Conservation (phyloP, 495 filamentous ascomycete genomes). For the Penicillium samsonianum region DNA sequence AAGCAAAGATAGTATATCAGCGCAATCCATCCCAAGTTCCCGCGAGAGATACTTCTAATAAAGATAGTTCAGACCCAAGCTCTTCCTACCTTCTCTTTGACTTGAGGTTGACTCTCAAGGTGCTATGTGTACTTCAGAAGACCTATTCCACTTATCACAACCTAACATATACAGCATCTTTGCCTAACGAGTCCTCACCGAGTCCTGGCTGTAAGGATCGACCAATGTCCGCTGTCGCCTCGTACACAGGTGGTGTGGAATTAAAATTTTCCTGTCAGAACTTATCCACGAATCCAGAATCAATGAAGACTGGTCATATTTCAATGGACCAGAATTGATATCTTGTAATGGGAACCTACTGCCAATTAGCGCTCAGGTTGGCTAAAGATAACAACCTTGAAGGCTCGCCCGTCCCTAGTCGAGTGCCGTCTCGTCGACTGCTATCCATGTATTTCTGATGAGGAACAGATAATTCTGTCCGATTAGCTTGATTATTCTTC, state of each 20-base stretch:
- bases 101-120: too few relatives aligned
- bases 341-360: too few relatives aligned
- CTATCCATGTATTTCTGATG: not conserved
- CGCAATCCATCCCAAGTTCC: not conserved
- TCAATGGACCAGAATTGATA: not conserved
- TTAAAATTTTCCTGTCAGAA: not conserved
- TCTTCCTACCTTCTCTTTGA: not conserved
- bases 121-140: too few relatives aligned
- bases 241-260: not conserved
- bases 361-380: not conserved
- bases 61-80: not conserved
- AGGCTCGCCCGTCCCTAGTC: too few relatives aligned
- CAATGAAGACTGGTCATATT: not conserved
- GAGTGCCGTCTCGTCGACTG: slow-evolving; percentile 1
- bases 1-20: not conserved
- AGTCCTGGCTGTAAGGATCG: not conserved
- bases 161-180: too few relatives aligned
- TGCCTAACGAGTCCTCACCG: too few relatives aligned
- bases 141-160: too few relatives aligned
- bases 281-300: not conserved
- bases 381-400: too few relatives aligned
- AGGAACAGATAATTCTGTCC: not conserved
- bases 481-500: too few relatives aligned
- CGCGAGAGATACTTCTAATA: too few relatives aligned
- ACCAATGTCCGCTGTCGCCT: not conserved